Evolutionary conservation across 2,329 filamentous ascomycete species (phyloP).

Genomic region (Cadophora luteo-olivacea): DNA sequence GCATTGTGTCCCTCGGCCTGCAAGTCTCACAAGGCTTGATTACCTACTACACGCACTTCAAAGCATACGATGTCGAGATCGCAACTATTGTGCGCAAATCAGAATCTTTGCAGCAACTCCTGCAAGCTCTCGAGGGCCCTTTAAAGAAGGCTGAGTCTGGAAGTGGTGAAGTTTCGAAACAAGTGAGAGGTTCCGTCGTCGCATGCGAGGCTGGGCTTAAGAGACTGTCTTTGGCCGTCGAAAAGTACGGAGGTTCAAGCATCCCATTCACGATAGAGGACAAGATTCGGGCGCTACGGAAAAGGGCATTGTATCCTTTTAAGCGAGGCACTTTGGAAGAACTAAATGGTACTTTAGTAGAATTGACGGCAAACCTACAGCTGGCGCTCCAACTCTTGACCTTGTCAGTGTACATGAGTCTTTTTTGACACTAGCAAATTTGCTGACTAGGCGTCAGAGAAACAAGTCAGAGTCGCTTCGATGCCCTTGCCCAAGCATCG

Average conservation of each 20-base stretch:
- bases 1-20: neutral
- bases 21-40: constrained; percentile 12
- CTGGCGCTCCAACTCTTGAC: neutral
- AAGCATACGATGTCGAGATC: neutral
- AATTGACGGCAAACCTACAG: neutral
- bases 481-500: neutral
- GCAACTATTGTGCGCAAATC: neutral
- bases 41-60: constrained; percentile 5
- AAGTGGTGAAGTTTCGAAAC: neutral
- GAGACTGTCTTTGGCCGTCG: neutral
- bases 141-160: neutral
- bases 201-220: neutral
- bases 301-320: neutral
- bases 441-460: neutral
- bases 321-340: neutral
- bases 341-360: neutral
- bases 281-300: neutral
- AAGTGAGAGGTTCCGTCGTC: neutral
- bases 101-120: neutral
- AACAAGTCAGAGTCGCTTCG: neutral
- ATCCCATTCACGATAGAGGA: neutral
- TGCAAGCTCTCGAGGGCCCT: neutral
- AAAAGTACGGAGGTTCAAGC: neutral
- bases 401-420: neutral
- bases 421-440: neutral